A percentile compares a stretch with the other conserved stretches of the same genome.
Evolutionary conservation across 768 basidiomycete genomes (phyloP).

Genomic region (Coprinopsis cinerea): DNA sequence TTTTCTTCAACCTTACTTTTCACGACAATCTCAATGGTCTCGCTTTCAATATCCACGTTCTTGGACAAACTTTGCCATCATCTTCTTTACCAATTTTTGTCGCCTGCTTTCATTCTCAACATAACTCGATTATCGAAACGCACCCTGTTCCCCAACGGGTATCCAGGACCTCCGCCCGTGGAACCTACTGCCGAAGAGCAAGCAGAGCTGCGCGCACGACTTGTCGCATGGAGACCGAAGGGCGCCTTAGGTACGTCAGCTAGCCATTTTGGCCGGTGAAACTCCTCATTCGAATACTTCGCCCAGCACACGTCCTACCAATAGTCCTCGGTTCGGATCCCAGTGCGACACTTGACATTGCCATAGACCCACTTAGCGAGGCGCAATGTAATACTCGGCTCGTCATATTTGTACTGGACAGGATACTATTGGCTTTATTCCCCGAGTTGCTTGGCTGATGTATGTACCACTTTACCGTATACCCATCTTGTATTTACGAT

Average conservation of each 20-base stretch:
- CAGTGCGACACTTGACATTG: slow-evolving; percentile 39
- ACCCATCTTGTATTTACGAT: too few relatives aligned
- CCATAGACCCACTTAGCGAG: slow-evolving; percentile 57
- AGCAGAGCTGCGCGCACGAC: slow-evolving; percentile 41
- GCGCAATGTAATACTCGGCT: slow-evolving; percentile 76
- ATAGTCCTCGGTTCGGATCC: slow-evolving; percentile 52
- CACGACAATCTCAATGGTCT: slow-evolving; percentile 40
- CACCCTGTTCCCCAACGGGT: slow-evolving; percentile 84
- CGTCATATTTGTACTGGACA: slow-evolving; percentile 66
- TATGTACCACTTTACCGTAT: too few relatives aligned
- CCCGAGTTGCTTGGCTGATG: slow-evolving; percentile 55
- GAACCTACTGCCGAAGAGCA: slow-evolving; percentile 81
- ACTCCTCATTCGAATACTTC: slow-evolving; percentile 1
- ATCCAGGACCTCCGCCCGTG: slow-evolving; percentile 65
- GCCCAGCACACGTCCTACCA: slow-evolving; percentile 36
- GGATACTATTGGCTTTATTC: slow-evolving; percentile 63
- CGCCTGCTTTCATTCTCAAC: slow-evolving; percentile 46
- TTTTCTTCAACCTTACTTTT: slow-evolving; percentile 42
- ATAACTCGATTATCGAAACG: slow-evolving; percentile 53
- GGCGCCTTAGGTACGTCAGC: slow-evolving; percentile 29
- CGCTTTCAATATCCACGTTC: slow-evolving; percentile 44
- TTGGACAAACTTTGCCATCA: slow-evolving; percentile 71
- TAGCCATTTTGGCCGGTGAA: background rate
- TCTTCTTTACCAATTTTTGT: slow-evolving; percentile 50
- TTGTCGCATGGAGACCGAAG: slow-evolving; percentile 32